Evolutionary conservation across 2,329 filamentous ascomycete genomes (phyloP).

Genomic region (Penicillium capsulatum): DNA sequence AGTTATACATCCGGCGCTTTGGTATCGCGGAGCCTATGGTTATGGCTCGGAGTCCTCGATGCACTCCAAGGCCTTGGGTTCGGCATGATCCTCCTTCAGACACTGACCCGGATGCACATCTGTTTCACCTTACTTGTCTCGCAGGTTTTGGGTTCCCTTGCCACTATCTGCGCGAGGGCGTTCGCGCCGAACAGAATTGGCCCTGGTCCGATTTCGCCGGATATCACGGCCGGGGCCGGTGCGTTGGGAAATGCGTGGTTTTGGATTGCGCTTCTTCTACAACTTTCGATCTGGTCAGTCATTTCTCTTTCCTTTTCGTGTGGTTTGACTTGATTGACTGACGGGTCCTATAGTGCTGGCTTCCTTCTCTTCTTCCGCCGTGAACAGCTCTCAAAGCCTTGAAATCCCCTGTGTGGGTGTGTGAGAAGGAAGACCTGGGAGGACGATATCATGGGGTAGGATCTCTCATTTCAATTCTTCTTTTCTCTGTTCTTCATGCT

Average conservation of each 20-base stretch:
- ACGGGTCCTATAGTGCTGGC: slow-evolving; percentile 28
- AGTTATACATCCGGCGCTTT: slow-evolving; percentile 52
- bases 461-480: neutral
- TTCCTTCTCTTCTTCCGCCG: slow-evolving; percentile 45
- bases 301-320: slow-evolving; percentile 14
- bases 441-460: neutral
- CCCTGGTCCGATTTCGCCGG: slow-evolving; percentile 59
- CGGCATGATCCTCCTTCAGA: slow-evolving; percentile 64
- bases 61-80: slow-evolving; percentile 62
- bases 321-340: neutral
- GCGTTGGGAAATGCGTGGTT: slow-evolving; percentile 53
- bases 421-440: neutral
- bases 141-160: slow-evolving; percentile 59
- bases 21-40: slow-evolving; percentile 57
- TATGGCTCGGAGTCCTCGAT: slow-evolving; percentile 65
- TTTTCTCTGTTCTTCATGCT: slow-evolving; percentile 1
- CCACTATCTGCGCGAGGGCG: slow-evolving; percentile 59
- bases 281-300: slow-evolving; percentile 58
- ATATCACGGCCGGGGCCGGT: slow-evolving; percentile 50
- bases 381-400: slow-evolving; percentile 44
- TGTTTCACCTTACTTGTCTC: slow-evolving; percentile 57
- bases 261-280: slow-evolving; percentile 57
- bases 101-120: slow-evolving; percentile 61
- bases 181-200: slow-evolving; percentile 59
- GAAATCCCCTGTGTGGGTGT: slow-evolving; percentile 1